Evolutionary conservation across 371 early-diverging fungal genomes (phyloP).

Genomic region (Haplosporangium sp.): DNA sequence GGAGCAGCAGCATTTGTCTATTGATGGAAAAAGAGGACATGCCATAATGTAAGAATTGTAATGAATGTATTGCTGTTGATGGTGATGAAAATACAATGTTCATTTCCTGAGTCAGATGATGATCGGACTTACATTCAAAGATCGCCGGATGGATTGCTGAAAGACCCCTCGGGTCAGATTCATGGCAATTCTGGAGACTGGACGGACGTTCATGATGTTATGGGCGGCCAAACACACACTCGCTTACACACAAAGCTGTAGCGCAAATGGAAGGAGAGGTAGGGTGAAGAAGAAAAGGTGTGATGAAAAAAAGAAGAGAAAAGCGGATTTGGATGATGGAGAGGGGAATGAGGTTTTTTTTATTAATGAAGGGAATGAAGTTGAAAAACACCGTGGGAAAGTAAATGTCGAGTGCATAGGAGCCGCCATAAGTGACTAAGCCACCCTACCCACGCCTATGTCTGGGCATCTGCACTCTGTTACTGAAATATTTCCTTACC

Average conservation of each 20-base stretch:
- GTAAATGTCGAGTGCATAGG: too few relatives aligned
- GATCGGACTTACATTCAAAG: conserved; percentile 33
- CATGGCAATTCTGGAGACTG: conserved; percentile 36
- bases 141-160: conserved; percentile 23
- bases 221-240: too few relatives aligned
- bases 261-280: not conserved
- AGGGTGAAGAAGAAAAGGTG: not conserved
- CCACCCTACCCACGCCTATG: too few relatives aligned
- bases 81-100: not conserved
- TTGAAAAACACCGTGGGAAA: not conserved
- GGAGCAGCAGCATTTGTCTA: conserved; percentile 32
- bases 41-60: too few relatives aligned
- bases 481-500: too few relatives aligned
- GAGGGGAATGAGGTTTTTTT: not conserved
- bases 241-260: not conserved
- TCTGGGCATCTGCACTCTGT: too few relatives aligned
- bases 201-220: conserved; percentile 32
- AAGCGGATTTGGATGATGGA: not conserved
- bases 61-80: not conserved
- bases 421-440: too few relatives aligned
- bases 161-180: conserved; percentile 39
- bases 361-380: conserved; percentile 1
- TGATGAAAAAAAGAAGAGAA: not conserved
- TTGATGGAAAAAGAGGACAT: too few relatives aligned
- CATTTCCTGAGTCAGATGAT: too few relatives aligned